Evolutionary conservation across 2,329 filamentous ascomycete genomes (phyloP).

Genomic region (Aspergillus latus): DNA sequence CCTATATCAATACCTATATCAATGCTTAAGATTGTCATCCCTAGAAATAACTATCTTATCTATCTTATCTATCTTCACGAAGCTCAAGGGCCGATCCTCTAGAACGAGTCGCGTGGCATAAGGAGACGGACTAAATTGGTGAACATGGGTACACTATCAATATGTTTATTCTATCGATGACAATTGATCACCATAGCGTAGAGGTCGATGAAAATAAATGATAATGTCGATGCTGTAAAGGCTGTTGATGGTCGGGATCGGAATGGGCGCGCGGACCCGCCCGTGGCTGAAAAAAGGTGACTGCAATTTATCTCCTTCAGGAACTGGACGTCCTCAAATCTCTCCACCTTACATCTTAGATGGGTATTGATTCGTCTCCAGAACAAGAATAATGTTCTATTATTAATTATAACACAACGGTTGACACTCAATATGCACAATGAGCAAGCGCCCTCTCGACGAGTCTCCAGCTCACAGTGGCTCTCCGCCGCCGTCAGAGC

Average conservation of each 20-base stretch:
- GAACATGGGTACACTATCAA: no score
- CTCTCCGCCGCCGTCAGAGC: constrained; percentile 26
- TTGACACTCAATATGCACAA: constrained; percentile 30
- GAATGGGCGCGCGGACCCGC: constrained; percentile 8
- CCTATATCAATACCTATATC: no score
- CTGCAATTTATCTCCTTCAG: not conserved
- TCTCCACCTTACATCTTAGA: not conserved
- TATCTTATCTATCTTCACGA: no score
- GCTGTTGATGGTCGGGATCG: constrained; percentile 6
- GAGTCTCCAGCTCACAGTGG: constrained; percentile 30
- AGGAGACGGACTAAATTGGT: no score
- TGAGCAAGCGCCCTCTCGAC: constrained; percentile 40
- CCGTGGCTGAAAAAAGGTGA: constrained; percentile 6
- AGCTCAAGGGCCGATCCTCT: no score
- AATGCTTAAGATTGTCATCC: no score
- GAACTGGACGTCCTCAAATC: not conserved
- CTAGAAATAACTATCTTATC: no score
- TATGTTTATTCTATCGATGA: no score
- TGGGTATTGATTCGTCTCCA: not conserved
- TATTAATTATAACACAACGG: not conserved
- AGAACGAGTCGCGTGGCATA: no score
- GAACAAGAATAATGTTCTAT: not conserved
- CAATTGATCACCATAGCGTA: no score
- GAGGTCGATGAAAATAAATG: not conserved
- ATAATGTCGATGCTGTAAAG: not conserved